Base-by-base conservation (phyloP, 129 eudicot species). In the Oenanthe sinensis region DNA sequence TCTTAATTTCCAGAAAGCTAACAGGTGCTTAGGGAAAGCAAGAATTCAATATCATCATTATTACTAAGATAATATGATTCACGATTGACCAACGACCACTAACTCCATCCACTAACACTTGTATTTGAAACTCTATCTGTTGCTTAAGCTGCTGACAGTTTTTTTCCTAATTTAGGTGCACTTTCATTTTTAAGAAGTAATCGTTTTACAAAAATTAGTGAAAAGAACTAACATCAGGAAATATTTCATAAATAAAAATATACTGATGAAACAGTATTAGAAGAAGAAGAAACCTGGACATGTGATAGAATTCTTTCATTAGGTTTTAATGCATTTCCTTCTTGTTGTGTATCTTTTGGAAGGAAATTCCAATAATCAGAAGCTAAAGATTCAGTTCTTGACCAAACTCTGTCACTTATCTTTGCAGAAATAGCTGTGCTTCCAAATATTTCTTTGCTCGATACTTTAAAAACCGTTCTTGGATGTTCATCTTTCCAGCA, bases 291-390 rank as follows among this genome's bases (percentile, higher is more conserved):
- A 79, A 95, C 99, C 91, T 95, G 99, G 6, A 88, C 81, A 84
- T 82, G 99, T 46, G 89, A 86, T 50, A 95, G 85, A 82, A 88
- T 83, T 84, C 87, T 89, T 81, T 82, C 90, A 77, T 82, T 84
- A 69, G 87, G 79, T 55, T 83, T 69, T 71, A 71, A 77, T 52
- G 72, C 58, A 40, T 83, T 78, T 77, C 79, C 85, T 67, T 86
- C 93, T 73, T 75, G 86, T 49, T 85, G 86, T 45, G 85, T 70
- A 81, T 92, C 97, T 49, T 71, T 43, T 13, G 91, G 87, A 69
- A 95, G 77, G 75, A 92, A 77, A 83, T 92, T 88, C 99, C 99
- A 95, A 87, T 88, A 92, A 79, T 92, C 97, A 33, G 78, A 75
- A 54, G 97, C 87, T 58, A 87, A 54, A 24, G 49, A 26, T 50